Evolutionary conservation across 2,329 filamentous ascomycete species (phyloP).

Genomic region (Epichloe sibirici): DNA sequence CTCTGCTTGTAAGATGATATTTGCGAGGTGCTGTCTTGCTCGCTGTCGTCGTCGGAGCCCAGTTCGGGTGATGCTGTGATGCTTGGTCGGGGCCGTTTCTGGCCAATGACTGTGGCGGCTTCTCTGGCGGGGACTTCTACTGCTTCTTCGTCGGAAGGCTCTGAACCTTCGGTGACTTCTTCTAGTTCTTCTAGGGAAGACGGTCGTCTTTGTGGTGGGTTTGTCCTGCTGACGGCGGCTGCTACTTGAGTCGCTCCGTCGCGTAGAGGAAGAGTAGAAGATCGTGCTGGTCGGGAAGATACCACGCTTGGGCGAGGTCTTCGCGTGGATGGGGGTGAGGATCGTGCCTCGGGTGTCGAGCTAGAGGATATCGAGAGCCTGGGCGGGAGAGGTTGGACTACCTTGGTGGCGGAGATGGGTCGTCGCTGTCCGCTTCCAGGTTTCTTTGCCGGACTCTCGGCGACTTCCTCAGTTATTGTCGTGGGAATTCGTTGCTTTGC

Average conservation of each 20-base stretch:
- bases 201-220: neutral
- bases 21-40: conserved; percentile 7
- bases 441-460: conserved; percentile 39
- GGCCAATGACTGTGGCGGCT: conserved; percentile 28
- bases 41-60: conserved; percentile 22
- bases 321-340: conserved; percentile 30
- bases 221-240: neutral
- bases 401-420: conserved; percentile 21
- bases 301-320: conserved; percentile 27
- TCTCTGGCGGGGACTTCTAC: conserved; percentile 32
- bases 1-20: neutral
- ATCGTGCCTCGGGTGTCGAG: conserved; percentile 10
- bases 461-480: conserved; percentile 13
- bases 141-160: conserved; percentile 22
- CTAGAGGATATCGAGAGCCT: neutral
- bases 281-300: neutral
- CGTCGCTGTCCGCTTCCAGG: conserved; percentile 43
- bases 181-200: neutral
- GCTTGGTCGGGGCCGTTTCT: conserved; percentile 30
- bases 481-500: conserved; percentile 6
- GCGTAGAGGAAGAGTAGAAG: neutral
- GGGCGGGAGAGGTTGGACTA: neutral
- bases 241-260: neutral
- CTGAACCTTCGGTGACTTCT: conserved; percentile 2
- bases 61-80: conserved; percentile 28